Evolutionary conservation across 148 eudicot genomes (phyloP).

Genomic region (Rhododendron mucronatum): DNA sequence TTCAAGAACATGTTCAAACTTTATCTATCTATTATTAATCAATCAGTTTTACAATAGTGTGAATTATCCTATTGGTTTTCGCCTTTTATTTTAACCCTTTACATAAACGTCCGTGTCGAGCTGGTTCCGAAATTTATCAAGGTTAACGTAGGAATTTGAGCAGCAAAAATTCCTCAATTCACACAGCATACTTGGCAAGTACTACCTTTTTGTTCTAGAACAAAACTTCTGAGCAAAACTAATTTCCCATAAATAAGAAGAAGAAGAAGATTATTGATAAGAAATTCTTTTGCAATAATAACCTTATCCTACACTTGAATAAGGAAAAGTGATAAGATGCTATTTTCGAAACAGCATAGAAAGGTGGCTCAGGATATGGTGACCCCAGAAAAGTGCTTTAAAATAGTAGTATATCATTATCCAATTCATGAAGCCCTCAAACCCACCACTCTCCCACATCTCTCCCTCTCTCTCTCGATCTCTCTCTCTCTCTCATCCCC

Average conservation of each 20-base stretch:
- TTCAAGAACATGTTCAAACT: not conserved
- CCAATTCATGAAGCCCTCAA: constrained; percentile 10
- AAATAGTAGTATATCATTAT: not conserved
- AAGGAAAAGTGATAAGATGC: constrained; percentile 9
- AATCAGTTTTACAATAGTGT: not conserved
- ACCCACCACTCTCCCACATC: not conserved
- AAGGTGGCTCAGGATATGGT: constrained; percentile 14
- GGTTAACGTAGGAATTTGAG: not conserved
- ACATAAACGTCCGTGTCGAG: not conserved
- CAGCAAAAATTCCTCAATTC: no score
- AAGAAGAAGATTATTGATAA: not conserved
- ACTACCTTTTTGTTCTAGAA: not conserved
- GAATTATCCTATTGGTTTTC: not conserved
- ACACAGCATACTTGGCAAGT: no score
- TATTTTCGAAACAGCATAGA: constrained; percentile 2
- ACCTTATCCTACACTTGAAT: constrained; percentile 8
- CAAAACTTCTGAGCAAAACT: not conserved
- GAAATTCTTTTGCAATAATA: not conserved
- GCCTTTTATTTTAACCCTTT: not conserved
- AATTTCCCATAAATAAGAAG: not conserved
- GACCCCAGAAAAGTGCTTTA: not conserved
- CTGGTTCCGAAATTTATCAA: not conserved
- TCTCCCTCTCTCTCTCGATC: not conserved
- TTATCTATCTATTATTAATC: not conserved
- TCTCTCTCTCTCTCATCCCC: not conserved